phyloP scores from a whole-genome alignment of 352 stramenopile genomes.

The Peronosclerospora sorghi region DNA sequence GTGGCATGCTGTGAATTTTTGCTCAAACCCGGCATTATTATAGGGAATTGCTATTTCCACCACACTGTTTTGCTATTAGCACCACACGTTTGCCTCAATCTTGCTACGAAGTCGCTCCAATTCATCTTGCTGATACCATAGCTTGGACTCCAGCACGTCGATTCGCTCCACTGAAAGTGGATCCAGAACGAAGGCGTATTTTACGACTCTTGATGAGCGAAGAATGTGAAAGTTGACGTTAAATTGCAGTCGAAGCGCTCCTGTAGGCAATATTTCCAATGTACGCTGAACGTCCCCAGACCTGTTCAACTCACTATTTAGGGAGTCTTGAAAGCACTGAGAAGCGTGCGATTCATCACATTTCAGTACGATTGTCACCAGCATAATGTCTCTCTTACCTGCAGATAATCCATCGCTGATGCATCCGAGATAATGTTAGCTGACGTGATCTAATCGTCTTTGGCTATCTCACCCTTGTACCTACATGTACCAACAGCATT shows the following conservation, averaged over 20 bases:
- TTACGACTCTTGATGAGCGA: neutral
- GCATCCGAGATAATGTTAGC: constrained; percentile 6
- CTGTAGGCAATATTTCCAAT: too few relatives aligned
- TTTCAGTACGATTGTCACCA: too few relatives aligned
- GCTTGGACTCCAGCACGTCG: constrained; percentile 11
- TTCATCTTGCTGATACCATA: constrained; percentile 4
- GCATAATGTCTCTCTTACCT: neutral
- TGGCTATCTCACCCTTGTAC: constrained; percentile 1
- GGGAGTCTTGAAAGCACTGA: too few relatives aligned
- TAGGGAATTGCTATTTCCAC: too few relatives aligned
- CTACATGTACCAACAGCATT: neutral
- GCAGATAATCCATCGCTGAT: neutral
- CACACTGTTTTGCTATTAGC: too few relatives aligned
- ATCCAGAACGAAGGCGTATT: constrained; percentile 4
- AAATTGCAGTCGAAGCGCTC: constrained; percentile 1
- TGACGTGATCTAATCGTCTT: constrained; percentile 2
- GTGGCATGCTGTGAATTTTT: too few relatives aligned
- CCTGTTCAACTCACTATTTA: too few relatives aligned
- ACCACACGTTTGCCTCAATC: too few relatives aligned
- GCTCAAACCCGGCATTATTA: too few relatives aligned
- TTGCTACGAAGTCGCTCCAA: neutral
- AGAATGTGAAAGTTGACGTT: constrained; percentile 3
- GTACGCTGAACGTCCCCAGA: too few relatives aligned
- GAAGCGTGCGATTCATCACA: too few relatives aligned
- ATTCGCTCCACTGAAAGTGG: constrained; percentile 2